phyloP scores from a whole-genome alignment of 495 filamentous ascomycete genomes.

The Aspergillus hancockii region DNA sequence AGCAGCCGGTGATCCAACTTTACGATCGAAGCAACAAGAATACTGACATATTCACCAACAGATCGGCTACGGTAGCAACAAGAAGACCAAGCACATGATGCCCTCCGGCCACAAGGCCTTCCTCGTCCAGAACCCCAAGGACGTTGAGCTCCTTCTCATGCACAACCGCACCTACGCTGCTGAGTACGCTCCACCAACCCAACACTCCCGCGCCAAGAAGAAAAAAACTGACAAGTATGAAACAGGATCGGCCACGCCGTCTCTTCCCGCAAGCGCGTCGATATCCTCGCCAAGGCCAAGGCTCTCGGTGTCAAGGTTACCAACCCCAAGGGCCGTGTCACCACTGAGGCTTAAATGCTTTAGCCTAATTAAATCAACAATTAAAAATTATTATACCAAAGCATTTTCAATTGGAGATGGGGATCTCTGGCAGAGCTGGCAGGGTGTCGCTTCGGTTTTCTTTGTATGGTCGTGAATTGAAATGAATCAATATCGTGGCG shows the following conservation, averaged over 20 bases:
- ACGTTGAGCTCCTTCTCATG: constrained; percentile 98
- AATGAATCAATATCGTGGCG: constrained; percentile 18
- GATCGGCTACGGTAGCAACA: constrained; percentile 98
- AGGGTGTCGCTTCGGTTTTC: constrained; percentile 18
- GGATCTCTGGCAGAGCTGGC: constrained; percentile 3
- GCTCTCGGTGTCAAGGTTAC: constrained; percentile 97
- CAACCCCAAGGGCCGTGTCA: constrained; percentile 97
- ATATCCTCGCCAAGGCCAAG: constrained; percentile 95
- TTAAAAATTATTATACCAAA: constrained; percentile 14
- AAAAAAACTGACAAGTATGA: constrained; percentile 11
- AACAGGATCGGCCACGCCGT: constrained; percentile 92
- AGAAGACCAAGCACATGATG: constrained; percentile 98
- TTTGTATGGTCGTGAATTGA: constrained; percentile 19
- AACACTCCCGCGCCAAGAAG: not conserved
- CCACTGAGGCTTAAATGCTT: constrained; percentile 83
- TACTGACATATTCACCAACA: constrained; percentile 34
- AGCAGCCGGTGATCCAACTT: not conserved
- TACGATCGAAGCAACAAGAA: not conserved
- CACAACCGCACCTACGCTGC: constrained; percentile 99
- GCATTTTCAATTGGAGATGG: constrained; percentile 2
- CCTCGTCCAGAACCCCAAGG: constrained; percentile 92
- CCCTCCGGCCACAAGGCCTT: constrained; percentile 99
- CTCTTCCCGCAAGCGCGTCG: constrained; percentile 96
- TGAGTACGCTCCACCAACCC: constrained; percentile 66
- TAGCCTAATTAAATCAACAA: constrained; percentile 27